Evolutionary conservation across 768 basidiomycete genomes (phyloP), one percentile per base, ranked within the genome.

Genomic region (Lentinula sp.): DNA sequence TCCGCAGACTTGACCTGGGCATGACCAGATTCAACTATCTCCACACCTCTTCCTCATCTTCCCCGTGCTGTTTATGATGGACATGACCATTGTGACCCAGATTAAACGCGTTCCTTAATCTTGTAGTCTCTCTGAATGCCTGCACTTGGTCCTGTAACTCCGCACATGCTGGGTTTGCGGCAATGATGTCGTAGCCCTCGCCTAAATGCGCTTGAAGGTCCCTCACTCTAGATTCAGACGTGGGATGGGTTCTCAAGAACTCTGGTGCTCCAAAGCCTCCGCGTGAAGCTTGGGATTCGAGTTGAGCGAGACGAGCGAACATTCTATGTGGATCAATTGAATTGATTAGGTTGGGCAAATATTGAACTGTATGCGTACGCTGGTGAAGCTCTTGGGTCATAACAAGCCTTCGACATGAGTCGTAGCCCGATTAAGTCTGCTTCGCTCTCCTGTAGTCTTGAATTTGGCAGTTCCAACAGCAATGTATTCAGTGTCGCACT

Each of bases 381-480:
- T 11, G 89, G 84, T 3, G 91, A 83, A 21, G 87, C 89, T 16
- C 71, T 75, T 0, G 95, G 95, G 68, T 98, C 83, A 70, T 85
- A 98, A 73, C 95, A 98, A 0, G 94, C 95, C 65, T 79, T 81
- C 54, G 92, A 80, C 75, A 89, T 88, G 31, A 98, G 77, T 5
- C 80, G 80, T 50, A 98, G 71, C 7, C 96, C 95, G 55, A 98
- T 88, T 32, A 84, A 79, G 69, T 98, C 95, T 40, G 95, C 95
- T 81, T 98, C 95, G 3, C 80, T 75, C 70, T 98, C 95, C 51
- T 89, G 84, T 18, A 75, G 84, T 56, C 95, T 77, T 0, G 90
- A 92, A 71, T 97, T 93, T 0, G 95, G 95, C 2, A 95, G 80
- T 21, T 89, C 82, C 35, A 89, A 70, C 3, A 91, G 60, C 34